Base-by-base conservation (phyloP, 305 asterid species). In the Rubia balearica region DNA sequence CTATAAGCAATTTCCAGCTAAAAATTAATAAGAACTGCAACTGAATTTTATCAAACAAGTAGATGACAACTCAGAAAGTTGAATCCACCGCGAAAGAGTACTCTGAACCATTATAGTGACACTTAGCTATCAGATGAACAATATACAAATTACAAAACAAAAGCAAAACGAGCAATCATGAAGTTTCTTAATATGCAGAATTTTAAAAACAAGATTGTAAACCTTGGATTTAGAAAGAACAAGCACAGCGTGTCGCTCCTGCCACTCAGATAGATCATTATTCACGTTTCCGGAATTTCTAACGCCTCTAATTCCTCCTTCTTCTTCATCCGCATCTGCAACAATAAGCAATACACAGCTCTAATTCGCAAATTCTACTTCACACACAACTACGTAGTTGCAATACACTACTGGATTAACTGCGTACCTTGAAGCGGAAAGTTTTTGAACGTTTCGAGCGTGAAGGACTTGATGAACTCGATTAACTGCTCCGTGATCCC, bases 241-340 rank as follows among this genome's bases (percentile, higher is more conserved):
- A 75, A 87, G 90, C 88, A 83, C 79, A 55, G 95, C 98, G 74
- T 93, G 98, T 49, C 77, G 86, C 71, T 93, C 91, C 84, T 88
- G 96, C 97, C 97, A 89, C 30, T 88, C 90, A 48, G 96, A 89
- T 19, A 93, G 94, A 85, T 91, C 97, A 68, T 71, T 72, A 68
- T 81, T 77, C 63, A 85, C 75, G 77, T 76, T 81, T 40, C 88
- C 87, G 1, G 78, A 75, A 60, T 73, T 67, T 57, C 77, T 84
- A 77, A 16, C 74, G 76, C 43, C 76, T 66, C 72, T 80, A 22
- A 51, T 57, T 66, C 68, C 72, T 65, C 64, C 84, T 77, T 56
- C 85, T 24, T 82, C 92, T 53, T 81, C 95, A 68, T 83, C 92
- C 80, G 71, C 79, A 78, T 41, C 68, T 38, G 68, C 30, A 64